Evolutionary conservation across 202 grass and related monocot genomes (phyloP), one percentile per base, ranked within the genome.

Genomic region (Brachypodium distachyon): DNA sequence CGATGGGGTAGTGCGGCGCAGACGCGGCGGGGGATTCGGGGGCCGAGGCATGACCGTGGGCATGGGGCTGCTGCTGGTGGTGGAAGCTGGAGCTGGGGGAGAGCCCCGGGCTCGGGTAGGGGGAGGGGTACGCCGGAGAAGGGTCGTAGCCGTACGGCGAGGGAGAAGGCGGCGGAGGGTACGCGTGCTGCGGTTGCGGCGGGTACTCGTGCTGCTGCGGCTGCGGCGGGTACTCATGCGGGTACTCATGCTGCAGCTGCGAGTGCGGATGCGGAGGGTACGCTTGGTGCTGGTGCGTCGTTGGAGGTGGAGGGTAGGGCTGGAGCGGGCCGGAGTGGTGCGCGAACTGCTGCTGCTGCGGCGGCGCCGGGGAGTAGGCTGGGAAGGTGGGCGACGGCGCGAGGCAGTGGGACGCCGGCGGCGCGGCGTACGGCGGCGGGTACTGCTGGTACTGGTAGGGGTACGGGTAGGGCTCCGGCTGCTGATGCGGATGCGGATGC

Each of bases 311-410:
- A 28, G 76, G 86, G 86, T 84, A 80, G 9, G 61, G 12, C 70
- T 80, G 86, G 29, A 84, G 86, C 54, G 61, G 76, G 62, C 76
- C 76, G 62, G 86, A 88, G 70, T 88, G 53, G 72, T 82, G 67
- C 44, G 21, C 13, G 55, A 67, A 84, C 42, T 81, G 83, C 41
- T 76, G 87, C 50, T 5, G 32, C 28, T 28, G 88, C 1, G 48
- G 46, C 19, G 78, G 60, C n/a, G 58, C 67, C 18, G 83, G 40
- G 10, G 74, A 43, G 70, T 88, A 87, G 4, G 43, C 60, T 9
- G 61, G 73, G 78, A 92, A 89, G 19, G 89, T 80, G 1, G 61
- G 55, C 25, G 83, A 81, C 42, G 75, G 75, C 8, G 77, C 29
- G 49, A 83, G 86, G 79, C 81, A 83, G 3, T 63, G 38, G 62